Evolutionary conservation across 2,329 filamentous ascomycete genomes (phyloP), one percentile per base, ranked within the genome.

Genomic region (Corinectria fuckeliana): DNA sequence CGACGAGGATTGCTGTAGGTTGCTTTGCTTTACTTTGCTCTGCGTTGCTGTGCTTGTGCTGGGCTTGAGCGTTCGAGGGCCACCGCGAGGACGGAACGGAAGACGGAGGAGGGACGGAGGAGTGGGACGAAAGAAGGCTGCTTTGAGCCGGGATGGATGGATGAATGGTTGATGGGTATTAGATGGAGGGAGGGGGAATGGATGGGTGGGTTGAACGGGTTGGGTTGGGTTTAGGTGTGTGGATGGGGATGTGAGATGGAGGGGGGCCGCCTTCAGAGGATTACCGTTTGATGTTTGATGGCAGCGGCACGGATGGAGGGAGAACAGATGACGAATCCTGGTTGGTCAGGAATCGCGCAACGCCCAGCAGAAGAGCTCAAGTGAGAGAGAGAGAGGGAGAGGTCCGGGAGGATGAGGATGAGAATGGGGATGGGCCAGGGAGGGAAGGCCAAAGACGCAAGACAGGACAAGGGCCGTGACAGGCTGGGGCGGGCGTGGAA

Each of bases 271-370:
- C 13, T 21, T 44, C n/a, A 45, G 23, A 59, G 65, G 67, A 51
- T 63, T 65, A 65, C 65, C 65, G 67, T 69, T 69, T 66, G 57
- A 62, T 65, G 67, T 69, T 69, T 66, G 57, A 62, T 65, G 64
- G 60, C 65, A 66, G 62, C 66, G 63, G 69, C 62, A 64, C 66
- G 64, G 64, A 69, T 69, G 62, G 70, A 69, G 65, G 69, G 64
- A 68, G 65, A 61, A n/a, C 68, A 65, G 71, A 73, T 75, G 71
- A 73, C 72, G 72, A 68, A 62, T 65, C 60, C 67, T 72, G 72
- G 72, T 74, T 74, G 72, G 72, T 64, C 67, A 65, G 62, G 59
- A 73, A 41, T 14, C 38, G 11, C 8, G 26, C 26, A 7, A 41
- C 8, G 38, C 38, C 38, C 20, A 23, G 38, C 20, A 20, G 38